Conservation (phyloP, 2,329 filamentous ascomycete genomes). For the Microsporum ferrugineum region DNA sequence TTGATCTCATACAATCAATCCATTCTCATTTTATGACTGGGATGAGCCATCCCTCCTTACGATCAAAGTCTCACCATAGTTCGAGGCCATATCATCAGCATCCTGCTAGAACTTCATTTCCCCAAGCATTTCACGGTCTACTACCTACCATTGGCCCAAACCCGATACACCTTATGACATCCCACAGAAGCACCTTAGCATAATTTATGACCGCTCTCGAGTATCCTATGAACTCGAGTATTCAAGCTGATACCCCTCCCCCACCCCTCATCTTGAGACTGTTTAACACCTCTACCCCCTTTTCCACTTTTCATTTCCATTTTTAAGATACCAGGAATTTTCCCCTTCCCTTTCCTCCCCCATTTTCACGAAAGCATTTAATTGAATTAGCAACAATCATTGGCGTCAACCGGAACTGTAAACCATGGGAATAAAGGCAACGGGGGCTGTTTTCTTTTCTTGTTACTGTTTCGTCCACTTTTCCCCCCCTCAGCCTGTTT, state of each 20-base stretch:
- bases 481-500: background rate
- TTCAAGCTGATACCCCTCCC: background rate
- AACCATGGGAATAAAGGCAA: background rate
- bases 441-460: background rate
- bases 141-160: background rate
- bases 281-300: background rate
- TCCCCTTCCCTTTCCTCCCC: background rate
- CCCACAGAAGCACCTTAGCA: background rate
- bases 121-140: background rate
- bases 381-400: background rate
- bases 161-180: background rate
- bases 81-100: background rate
- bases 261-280: background rate
- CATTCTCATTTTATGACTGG: background rate
- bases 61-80: background rate
- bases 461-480: background rate
- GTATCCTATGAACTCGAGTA: background rate
- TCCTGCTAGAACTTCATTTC: background rate
- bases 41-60: background rate
- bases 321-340: background rate
- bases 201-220: background rate
- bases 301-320: background rate
- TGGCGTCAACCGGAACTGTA: constrained; percentile 1
- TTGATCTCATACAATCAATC: background rate
- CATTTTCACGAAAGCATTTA: background rate